Evolutionary conservation across 192 early-diverging fungal species (phyloP).

Genomic region (Umbelopsis sp.): DNA sequence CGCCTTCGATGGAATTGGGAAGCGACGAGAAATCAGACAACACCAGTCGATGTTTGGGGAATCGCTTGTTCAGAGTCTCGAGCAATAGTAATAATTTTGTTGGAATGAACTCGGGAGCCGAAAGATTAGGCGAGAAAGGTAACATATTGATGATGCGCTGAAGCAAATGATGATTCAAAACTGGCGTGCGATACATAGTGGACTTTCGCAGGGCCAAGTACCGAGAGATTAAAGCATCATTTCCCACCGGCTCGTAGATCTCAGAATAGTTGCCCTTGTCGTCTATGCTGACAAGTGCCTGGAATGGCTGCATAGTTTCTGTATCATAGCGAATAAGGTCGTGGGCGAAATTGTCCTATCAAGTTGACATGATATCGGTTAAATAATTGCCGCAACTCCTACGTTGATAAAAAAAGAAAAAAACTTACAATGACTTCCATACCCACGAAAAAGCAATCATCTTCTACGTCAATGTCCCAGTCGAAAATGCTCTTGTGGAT

Average conservation of each 20-base stretch:
- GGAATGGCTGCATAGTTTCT: constrained; percentile 69
- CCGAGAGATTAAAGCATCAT: constrained; percentile 74
- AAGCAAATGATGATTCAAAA: constrained; percentile 45
- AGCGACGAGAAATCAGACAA: constrained; percentile 88
- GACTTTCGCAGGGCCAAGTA: constrained; percentile 67
- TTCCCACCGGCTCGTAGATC: constrained; percentile 73
- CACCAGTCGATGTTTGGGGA: constrained; percentile 86
- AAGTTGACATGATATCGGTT: background rate
- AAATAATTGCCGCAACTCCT: background rate
- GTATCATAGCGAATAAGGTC: constrained; percentile 90
- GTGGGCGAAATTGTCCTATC: constrained; percentile 94
- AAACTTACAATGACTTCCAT: constrained; percentile 92
- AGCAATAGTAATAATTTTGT: constrained; percentile 79
- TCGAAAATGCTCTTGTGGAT: constrained; percentile 94
- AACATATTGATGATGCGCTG: constrained; percentile 50
- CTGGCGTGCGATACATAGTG: constrained; percentile 68
- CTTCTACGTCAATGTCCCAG: constrained; percentile 71
- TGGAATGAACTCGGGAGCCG: constrained; percentile 86
- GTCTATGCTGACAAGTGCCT: constrained; percentile 83
- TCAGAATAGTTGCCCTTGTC: constrained; percentile 86
- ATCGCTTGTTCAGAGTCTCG: constrained; percentile 74
- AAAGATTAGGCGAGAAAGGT: constrained; percentile 88
- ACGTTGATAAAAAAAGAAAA: background rate
- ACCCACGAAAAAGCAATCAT: constrained; percentile 89
- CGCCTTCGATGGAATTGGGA: constrained; percentile 81